Evolutionary conservation across 2,329 filamentous ascomycete species (phyloP).

Genomic region (Akanthomyces lecanii): DNA sequence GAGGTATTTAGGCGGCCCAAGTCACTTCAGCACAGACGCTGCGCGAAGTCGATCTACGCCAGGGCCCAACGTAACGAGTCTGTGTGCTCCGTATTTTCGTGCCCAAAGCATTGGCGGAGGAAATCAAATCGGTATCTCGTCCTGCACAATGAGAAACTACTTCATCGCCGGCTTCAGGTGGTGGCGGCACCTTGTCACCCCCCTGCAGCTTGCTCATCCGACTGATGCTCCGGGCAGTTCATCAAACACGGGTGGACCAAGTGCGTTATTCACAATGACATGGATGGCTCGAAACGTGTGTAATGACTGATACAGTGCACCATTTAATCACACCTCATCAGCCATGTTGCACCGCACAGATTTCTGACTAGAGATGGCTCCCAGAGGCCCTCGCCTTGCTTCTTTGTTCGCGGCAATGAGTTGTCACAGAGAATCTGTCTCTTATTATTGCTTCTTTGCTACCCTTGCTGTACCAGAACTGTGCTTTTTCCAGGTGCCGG

Average conservation of each 20-base stretch:
- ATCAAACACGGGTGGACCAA: neutral
- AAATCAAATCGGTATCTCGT: neutral
- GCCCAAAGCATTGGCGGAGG: neutral
- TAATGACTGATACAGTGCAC: neutral
- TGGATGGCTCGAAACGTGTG: neutral
- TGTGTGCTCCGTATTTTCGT: neutral
- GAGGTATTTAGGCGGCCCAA: neutral
- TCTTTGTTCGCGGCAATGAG: neutral
- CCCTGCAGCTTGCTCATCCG: neutral
- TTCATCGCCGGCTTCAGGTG: neutral
- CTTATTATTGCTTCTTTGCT: neutral
- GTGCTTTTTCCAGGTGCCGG: neutral
- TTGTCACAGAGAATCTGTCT: neutral
- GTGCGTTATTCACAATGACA: neutral
- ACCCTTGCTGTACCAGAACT: neutral
- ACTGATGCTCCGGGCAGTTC: neutral
- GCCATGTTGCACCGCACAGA: neutral
- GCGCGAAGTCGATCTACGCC: constrained; percentile 5
- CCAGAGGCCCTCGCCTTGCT: neutral
- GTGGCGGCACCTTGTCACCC: neutral
- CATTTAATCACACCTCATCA: neutral
- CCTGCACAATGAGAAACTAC: neutral
- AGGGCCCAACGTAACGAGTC: neutral
- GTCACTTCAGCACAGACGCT: constrained; percentile 10
- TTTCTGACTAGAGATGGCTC: neutral